Evolutionary conservation across 2,329 filamentous ascomycete species (phyloP).

Genomic region (Ascomycota sp.): DNA sequence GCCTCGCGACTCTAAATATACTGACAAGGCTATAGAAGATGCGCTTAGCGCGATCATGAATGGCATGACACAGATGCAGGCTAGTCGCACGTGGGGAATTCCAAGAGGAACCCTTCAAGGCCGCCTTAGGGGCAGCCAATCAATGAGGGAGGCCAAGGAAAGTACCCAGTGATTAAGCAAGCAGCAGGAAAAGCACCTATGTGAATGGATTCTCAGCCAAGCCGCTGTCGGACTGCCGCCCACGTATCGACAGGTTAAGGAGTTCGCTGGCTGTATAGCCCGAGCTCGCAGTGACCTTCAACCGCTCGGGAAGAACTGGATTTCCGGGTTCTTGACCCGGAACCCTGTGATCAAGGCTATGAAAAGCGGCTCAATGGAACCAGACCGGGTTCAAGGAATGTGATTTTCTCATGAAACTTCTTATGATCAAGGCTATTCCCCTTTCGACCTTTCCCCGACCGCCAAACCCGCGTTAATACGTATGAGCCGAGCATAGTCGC

Average conservation of each 20-base stretch:
- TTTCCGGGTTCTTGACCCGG: not conserved
- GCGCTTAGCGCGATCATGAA: not conserved
- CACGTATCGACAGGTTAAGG: not conserved
- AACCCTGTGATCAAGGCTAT: not conserved
- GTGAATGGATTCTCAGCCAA: not conserved
- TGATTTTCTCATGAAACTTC: not conserved
- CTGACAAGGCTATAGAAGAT: not conserved
- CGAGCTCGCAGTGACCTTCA: not conserved
- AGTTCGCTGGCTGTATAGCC: not conserved
- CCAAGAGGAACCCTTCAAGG: too few species aligned
- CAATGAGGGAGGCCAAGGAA: not conserved
- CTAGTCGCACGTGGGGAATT: not conserved
- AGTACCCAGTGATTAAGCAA: not conserved
- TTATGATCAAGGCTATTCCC: not conserved
- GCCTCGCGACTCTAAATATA: not conserved
- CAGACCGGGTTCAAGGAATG: not conserved
- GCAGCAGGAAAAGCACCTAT: not conserved
- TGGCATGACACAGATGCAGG: not conserved
- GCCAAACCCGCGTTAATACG: not conserved
- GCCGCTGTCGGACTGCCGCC: not conserved
- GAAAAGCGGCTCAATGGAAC: not conserved
- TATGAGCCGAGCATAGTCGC: not conserved
- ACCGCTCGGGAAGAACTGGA: not conserved
- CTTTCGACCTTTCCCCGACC: too few species aligned
- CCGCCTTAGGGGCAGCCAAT: not conserved